phyloP scores from a whole-genome alignment of 352 stramenopile species.

The Pythium myriotylum region DNA sequence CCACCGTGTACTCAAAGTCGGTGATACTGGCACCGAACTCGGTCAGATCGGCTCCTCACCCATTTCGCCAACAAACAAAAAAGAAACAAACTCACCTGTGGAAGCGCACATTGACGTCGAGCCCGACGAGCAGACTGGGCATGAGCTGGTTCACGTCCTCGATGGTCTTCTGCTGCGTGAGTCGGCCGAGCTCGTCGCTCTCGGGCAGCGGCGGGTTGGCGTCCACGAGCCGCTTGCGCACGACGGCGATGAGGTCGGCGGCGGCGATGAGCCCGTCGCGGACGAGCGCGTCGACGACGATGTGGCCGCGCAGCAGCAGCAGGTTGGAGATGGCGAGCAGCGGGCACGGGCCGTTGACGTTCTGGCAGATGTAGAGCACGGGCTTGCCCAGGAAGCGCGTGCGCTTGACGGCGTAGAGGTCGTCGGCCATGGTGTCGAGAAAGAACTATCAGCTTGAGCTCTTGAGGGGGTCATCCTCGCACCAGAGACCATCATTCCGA shows the following conservation, averaged over 20 bases:
- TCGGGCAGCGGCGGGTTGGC: slow-evolving; percentile 69
- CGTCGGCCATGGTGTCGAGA: slow-evolving; percentile 10
- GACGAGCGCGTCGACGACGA: slow-evolving; percentile 73
- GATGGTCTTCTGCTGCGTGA: slow-evolving; percentile 87
- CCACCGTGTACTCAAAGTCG: slow-evolving; percentile 96
- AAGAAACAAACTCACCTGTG: slow-evolving; percentile 66
- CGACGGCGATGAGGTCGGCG: slow-evolving; percentile 89
- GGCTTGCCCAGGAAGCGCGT: slow-evolving; percentile 75
- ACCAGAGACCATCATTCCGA: slow-evolving; percentile 28
- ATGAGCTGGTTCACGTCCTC: slow-evolving; percentile 91
- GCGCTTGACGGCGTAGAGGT: slow-evolving; percentile 83
- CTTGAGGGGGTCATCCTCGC: slow-evolving; percentile 28
- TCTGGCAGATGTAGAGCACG: slow-evolving; percentile 95
- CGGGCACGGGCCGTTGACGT: slow-evolving; percentile 97
- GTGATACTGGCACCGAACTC: slow-evolving; percentile 70
- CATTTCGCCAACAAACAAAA: too few species aligned
- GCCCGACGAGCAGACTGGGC: slow-evolving; percentile 93
- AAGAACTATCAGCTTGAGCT: too few species aligned
- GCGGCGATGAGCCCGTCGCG: slow-evolving; percentile 81
- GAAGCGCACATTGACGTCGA: slow-evolving; percentile 99
- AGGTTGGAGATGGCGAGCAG: slow-evolving; percentile 96
- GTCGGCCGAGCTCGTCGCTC: slow-evolving; percentile 51
- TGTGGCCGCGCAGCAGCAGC: slow-evolving; percentile 91
- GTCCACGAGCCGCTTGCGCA: slow-evolving; percentile 87
- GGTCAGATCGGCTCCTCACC: too few species aligned